A percentile compares a stretch with the other conserved stretches of the same genome.
These are phyloP conservation scores for Pseudevernia furfuracea DNA, from an alignment of 495 filamentous ascomycete species.

Conservation along the genomic window DNA sequence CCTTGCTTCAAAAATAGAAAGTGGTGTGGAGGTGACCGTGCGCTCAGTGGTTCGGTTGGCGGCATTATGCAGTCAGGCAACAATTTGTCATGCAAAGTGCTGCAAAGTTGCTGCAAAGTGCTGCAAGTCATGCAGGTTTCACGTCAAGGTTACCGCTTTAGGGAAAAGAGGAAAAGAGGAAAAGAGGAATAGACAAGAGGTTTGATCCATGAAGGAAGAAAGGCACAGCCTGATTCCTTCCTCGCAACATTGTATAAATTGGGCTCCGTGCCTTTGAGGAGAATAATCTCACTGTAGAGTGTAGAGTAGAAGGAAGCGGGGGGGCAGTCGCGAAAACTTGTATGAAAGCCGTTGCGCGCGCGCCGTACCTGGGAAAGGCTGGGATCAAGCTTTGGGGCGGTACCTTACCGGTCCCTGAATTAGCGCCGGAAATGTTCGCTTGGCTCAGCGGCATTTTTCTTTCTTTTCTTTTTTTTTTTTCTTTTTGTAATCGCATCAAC, in stretches of 20 bases:
- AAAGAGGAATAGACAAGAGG: no score
- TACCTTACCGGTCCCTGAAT: neutral
- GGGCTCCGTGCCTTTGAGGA: neutral
- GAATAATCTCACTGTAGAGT: no score
- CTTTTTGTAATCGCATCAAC: no score
- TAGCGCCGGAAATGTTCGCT: neutral
- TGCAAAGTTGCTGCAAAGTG: no score
- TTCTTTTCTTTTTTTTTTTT: neutral
- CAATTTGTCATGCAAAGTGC: neutral
- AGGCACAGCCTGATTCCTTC: neutral
- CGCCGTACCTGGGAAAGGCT: no score
- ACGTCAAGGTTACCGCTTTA: neutral
- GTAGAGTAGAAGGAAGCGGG: neutral
- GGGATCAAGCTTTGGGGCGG: neutral
- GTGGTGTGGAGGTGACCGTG: no score
- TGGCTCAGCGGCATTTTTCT: neutral
- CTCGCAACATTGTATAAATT: neutral
- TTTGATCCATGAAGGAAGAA: neutral
- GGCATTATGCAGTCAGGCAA: neutral
- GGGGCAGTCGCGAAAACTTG: neutral
- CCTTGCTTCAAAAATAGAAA: neutral
- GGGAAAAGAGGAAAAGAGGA: neutral
- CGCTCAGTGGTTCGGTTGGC: neutral
- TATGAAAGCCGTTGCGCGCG: slow-evolving; percentile 1
- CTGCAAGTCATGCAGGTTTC: neutral